A percentile compares a stretch with the other conserved stretches of the same genome.
Conservation (phyloP, 108 stramenopile genomes). For the Discostella stelligeroides region DNA sequence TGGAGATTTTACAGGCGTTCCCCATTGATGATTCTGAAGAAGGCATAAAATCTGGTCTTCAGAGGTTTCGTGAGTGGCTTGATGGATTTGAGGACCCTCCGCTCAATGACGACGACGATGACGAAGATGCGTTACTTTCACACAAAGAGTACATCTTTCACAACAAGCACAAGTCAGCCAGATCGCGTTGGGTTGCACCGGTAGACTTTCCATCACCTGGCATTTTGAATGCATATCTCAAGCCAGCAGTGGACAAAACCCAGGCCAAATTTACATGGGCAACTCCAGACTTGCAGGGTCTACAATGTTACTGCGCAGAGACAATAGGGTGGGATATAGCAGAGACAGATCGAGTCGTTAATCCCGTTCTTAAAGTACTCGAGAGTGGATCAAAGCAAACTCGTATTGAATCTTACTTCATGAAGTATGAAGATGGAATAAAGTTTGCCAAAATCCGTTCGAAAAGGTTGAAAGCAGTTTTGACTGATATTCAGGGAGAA, state of each 20-base stretch:
- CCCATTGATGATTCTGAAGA: constrained; percentile 53
- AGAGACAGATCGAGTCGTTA: constrained; percentile 73
- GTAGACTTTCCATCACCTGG: constrained; percentile 79
- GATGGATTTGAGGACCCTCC: constrained; percentile 76
- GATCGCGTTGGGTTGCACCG: constrained; percentile 83
- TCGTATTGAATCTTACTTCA: constrained; percentile 91
- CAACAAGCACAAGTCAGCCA: constrained; percentile 78
- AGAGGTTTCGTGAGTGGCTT: constrained; percentile 83
- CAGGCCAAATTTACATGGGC: constrained; percentile 83
- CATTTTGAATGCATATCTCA: constrained; percentile 79
- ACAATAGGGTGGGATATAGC: constrained; percentile 83
- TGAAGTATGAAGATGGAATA: constrained; percentile 91
- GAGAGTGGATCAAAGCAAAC: constrained; percentile 70
- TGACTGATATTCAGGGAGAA: constrained; percentile 39
- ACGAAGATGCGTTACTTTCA: too few relatives aligned
- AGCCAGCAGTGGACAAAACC: constrained; percentile 85
- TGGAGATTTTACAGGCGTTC: constrained; percentile 94
- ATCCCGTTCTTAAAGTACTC: constrained; percentile 75
- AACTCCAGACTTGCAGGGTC: constrained; percentile 69
- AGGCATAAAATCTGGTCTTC: constrained; percentile 63
- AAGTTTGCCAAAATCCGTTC: constrained; percentile 85
- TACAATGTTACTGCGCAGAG: constrained; percentile 68
- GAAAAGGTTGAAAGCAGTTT: constrained; percentile 62
- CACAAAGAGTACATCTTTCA: constrained; percentile 54
- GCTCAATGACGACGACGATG: constrained; percentile 17